Conservation (phyloP, 345 rosid species). For the Populus alba region DNA sequence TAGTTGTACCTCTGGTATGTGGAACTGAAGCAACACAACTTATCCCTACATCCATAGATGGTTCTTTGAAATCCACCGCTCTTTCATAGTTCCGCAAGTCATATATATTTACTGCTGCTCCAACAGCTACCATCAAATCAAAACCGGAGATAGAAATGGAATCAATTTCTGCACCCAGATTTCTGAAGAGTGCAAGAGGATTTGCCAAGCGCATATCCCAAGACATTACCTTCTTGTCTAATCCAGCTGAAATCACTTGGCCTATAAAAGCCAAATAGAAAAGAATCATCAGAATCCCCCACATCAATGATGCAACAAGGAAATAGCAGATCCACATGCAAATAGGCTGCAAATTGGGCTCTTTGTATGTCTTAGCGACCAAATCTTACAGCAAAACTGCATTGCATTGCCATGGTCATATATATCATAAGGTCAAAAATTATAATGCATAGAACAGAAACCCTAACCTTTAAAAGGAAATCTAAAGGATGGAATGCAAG, state of each 20-base stretch:
- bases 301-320: neutral
- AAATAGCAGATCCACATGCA: neutral
- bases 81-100: conserved; percentile 65
- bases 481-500: neutral
- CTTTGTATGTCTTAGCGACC: neutral
- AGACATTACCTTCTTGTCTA: conserved; percentile 66
- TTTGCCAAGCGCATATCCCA: conserved; percentile 62
- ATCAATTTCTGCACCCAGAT: conserved; percentile 46
- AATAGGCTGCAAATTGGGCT: neutral
- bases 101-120: conserved; percentile 50
- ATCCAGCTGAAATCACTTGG: conserved; percentile 63
- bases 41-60: conserved; percentile 46
- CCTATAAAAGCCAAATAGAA: conserved; percentile 39
- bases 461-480: neutral
- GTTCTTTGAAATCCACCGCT: conserved; percentile 48
- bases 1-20: conserved; percentile 51
- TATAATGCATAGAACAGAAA: neutral
- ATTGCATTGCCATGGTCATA: neutral
- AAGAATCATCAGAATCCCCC: neutral
- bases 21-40: conserved; percentile 53
- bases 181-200: conserved; percentile 22
- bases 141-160: conserved; percentile 68
- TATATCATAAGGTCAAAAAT: neutral
- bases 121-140: conserved; percentile 60
- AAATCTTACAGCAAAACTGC: neutral